Conservation (phyloP, 2,329 filamentous ascomycete species). For the Neoarthrinium moseri region DNA sequence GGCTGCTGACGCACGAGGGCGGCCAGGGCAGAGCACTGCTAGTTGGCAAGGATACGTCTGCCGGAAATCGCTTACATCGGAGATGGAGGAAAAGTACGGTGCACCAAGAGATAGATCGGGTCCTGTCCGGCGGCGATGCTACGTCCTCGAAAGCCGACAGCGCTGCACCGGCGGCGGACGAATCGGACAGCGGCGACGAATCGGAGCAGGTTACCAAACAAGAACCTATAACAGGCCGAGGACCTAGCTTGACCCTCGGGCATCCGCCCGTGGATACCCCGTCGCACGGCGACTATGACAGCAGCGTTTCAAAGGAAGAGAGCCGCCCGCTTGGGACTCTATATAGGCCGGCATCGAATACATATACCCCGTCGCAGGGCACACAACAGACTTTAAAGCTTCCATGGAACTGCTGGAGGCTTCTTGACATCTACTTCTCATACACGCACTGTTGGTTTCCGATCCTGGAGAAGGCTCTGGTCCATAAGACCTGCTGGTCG, state of each 20-base stretch:
- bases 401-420: conserved; percentile 53
- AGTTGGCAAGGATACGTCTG: conserved; percentile 47
- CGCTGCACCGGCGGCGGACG: conserved; percentile 23
- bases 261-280: too few relatives aligned
- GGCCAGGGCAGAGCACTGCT: conserved; percentile 44
- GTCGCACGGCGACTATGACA: not conserved
- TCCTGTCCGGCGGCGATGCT: conserved; percentile 49
- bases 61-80: conserved; percentile 57
- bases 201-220: conserved; percentile 19
- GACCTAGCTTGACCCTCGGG: too few relatives aligned
- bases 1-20: conserved; percentile 46
- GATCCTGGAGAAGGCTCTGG: conserved; percentile 64
- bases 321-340: too few relatives aligned
- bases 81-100: conserved; percentile 63
- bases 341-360: not conserved
- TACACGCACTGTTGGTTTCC: conserved; percentile 78
- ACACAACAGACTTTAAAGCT: conserved; percentile 30
- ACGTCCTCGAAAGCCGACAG: conserved; percentile 29
- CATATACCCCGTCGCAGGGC: not conserved
- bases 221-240: not conserved
- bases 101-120: conserved; percentile 60
- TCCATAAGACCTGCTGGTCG: conserved; percentile 47
- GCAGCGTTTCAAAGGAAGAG: too few relatives aligned
- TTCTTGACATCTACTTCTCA: conserved; percentile 72
- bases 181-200: conserved; percentile 26